These are phyloP conservation scores for Carex parvula DNA, from an alignment of 176 grass and related monocot species.

Conservation along the genomic window DNA sequence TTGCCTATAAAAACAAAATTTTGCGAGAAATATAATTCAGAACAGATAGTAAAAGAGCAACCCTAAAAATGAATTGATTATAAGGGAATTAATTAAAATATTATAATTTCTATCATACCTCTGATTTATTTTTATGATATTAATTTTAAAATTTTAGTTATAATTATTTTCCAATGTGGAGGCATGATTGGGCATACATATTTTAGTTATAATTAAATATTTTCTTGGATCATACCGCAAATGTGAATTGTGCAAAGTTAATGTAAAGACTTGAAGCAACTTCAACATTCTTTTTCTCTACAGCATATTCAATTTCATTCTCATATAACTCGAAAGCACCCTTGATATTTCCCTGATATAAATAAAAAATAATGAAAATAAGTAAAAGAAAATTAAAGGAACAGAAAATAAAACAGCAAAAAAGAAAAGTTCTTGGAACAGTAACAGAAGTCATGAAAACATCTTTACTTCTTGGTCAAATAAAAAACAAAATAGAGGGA, in stretches of 20 bases:
- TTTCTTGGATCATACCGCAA: constrained; percentile 45
- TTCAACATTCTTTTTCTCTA: constrained; percentile 51
- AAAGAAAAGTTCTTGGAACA: neutral
- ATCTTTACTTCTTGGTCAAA: neutral
- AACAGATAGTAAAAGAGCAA: no score
- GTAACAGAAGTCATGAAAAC: neutral
- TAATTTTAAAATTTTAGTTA: neutral
- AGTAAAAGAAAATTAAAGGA: constrained; percentile 13
- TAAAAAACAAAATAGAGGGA: neutral
- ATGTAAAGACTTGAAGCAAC: constrained; percentile 58
- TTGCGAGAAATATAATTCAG: no score
- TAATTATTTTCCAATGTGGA: neutral
- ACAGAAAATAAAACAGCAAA: constrained; percentile 15
- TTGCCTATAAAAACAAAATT: no score
- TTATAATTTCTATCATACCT: neutral
- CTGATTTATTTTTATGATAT: neutral
- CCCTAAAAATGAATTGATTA: constrained; percentile 19
- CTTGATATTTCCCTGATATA: constrained; percentile 61
- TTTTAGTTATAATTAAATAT: neutral
- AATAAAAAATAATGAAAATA: constrained; percentile 29
- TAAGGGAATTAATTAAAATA: neutral
- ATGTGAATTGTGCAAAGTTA: constrained; percentile 80
- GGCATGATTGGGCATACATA: neutral
- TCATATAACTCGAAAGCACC: constrained; percentile 77
- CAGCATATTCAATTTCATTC: constrained; percentile 67